A percentile compares a stretch with the other conserved stretches of the same genome.
These are phyloP conservation scores for Davidsoniella eucalypti DNA, from an alignment of 2,329 filamentous ascomycete genomes.

Conservation along the genomic window DNA sequence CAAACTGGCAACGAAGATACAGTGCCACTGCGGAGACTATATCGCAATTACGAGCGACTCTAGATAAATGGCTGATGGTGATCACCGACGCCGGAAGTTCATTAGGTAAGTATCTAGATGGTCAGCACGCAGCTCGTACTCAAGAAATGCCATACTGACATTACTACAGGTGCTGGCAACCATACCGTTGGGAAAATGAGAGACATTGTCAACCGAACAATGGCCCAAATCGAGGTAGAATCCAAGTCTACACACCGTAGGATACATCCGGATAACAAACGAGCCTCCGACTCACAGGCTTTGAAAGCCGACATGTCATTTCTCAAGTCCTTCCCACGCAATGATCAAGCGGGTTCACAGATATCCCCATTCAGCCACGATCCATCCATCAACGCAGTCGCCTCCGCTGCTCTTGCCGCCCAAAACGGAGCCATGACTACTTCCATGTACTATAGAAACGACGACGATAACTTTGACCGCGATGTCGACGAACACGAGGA, in stretches of 20 bases:
- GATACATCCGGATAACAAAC: background rate
- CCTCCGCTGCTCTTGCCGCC: background rate
- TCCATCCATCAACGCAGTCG: background rate
- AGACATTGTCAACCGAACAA: slow-evolving; percentile 33
- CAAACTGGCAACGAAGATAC: slow-evolving; percentile 49
- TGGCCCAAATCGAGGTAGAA: slow-evolving; percentile 30
- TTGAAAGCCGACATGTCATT: slow-evolving; percentile 2
- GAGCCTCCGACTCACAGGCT: background rate
- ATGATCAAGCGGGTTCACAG: background rate
- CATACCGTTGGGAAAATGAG: slow-evolving; percentile 29
- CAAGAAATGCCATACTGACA: slow-evolving; percentile 12
- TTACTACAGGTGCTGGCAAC: slow-evolving; percentile 27
- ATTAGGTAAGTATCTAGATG: slow-evolving; percentile 36
- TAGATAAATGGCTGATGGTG: slow-evolving; percentile 52
- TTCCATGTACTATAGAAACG: background rate
- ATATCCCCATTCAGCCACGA: background rate
- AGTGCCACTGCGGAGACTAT: slow-evolving; percentile 42
- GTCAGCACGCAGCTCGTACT: background rate
- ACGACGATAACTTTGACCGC: background rate
- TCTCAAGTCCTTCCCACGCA: background rate
- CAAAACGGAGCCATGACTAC: background rate
- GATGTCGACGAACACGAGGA: background rate
- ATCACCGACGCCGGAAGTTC: slow-evolving; percentile 49
- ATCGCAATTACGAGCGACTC: slow-evolving; percentile 44
- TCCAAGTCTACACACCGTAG: background rate